Evolutionary conservation across 2,329 filamentous ascomycete species (phyloP).

Genomic region (Pseudopyricularia cyperi): DNA sequence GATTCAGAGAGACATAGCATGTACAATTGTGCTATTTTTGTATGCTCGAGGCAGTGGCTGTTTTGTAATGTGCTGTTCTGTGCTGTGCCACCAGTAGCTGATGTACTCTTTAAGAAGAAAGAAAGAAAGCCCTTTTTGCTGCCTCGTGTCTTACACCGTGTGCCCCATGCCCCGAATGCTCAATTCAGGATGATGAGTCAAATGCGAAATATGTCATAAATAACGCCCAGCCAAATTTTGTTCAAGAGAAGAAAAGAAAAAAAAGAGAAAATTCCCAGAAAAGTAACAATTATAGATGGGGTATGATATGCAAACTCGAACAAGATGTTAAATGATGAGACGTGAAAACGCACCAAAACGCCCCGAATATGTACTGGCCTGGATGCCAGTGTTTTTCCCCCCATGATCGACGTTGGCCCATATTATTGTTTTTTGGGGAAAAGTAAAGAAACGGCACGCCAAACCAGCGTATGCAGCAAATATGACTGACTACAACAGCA

Average conservation of each 20-base stretch:
- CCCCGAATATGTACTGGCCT: neutral
- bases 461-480: neutral
- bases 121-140: neutral
- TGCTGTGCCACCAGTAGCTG: neutral
- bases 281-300: neutral
- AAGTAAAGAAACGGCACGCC: no score
- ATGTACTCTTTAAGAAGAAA: neutral
- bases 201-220: neutral
- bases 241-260: neutral
- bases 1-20: neutral
- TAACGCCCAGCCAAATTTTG: neutral
- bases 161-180: neutral
- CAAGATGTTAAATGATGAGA: neutral
- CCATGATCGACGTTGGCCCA: neutral
- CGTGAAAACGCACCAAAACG: neutral
- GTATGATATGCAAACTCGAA: neutral
- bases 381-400: neutral
- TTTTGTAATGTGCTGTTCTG: neutral
- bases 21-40: conserved; percentile 4
- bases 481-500: neutral
- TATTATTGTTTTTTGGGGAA: no score
- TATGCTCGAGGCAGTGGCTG: conserved; percentile 6
- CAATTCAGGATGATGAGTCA: neutral
- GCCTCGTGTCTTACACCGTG: neutral
- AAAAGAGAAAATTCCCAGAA: neutral